phyloP scores from a whole-genome alignment of 1,284 basidiomycete species.

The Mycena sp. region DNA sequence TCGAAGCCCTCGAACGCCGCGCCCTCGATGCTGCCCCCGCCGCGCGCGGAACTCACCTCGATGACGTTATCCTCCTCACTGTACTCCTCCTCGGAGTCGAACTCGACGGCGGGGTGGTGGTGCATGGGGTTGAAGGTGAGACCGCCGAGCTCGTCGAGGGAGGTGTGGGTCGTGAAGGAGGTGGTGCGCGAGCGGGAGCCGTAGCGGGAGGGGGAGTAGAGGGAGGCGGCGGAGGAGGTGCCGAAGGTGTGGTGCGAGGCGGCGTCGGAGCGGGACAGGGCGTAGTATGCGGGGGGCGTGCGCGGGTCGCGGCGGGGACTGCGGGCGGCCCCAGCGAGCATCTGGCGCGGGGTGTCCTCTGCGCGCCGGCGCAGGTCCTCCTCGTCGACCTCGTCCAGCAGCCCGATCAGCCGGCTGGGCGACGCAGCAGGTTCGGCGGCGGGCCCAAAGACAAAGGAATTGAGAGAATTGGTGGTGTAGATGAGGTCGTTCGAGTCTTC shows the following conservation, averaged over 20 bases:
- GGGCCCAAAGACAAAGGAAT: conserved; percentile 22
- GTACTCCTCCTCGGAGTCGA: conserved; percentile 24
- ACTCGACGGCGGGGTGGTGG: conserved; percentile 31
- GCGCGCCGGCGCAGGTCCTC: conserved; percentile 43
- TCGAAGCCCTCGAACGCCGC: conserved; percentile 25
- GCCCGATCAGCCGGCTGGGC: conserved; percentile 25
- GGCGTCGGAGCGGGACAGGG: conserved; percentile 47
- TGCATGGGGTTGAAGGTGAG: conserved; percentile 43
- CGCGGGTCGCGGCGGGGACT: conserved; percentile 26
- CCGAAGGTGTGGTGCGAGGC: conserved; percentile 64
- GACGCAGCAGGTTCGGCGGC: conserved; percentile 10
- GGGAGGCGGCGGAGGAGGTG: conserved; percentile 54
- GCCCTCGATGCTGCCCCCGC: conserved; percentile 21
- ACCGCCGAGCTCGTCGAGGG: conserved; percentile 44
- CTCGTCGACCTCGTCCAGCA: conserved; percentile 44
- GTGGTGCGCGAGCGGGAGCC: conserved; percentile 42
- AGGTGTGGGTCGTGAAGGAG: conserved; percentile 46
- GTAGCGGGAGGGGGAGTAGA: conserved; percentile 46
- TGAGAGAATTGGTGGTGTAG: conserved; percentile 23
- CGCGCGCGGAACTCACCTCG: conserved; percentile 25
- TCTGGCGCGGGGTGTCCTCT: conserved; percentile 65
- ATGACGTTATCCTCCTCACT: conserved; percentile 22
- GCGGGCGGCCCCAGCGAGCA: conserved; percentile 49
- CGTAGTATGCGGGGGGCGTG: conserved; percentile 15
- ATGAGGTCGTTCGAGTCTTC: conserved; percentile 5